Percentiles rank a stretch among this genome's conserved stretches.
These are phyloP conservation scores for Leishmania amazonensis DNA, from an alignment of 208 protist genomes.

Conservation along the genomic window DNA sequence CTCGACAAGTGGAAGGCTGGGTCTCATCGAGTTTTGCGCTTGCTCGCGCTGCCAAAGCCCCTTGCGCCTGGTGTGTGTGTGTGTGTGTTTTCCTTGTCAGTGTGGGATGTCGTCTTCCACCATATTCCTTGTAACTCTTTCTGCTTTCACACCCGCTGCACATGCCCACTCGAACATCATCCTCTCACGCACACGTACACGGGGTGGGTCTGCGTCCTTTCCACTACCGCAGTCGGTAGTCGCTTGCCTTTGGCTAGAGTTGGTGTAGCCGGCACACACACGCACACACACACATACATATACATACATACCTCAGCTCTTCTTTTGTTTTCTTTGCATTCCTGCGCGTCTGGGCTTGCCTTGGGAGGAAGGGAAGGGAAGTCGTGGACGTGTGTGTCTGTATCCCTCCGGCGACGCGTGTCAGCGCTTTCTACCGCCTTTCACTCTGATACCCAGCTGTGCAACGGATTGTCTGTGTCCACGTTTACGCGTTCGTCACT, in stretches of 20 bases:
- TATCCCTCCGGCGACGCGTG: neutral
- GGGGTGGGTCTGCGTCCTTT: neutral
- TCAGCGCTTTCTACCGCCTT: constrained; percentile 5
- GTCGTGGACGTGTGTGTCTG: neutral
- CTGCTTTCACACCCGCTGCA: neutral
- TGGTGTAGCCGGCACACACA: constrained; percentile 4
- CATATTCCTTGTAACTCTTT: neutral
- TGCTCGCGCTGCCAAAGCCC: neutral
- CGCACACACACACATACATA: neutral
- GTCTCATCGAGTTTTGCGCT: neutral
- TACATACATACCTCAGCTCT: neutral
- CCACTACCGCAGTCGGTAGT: neutral
- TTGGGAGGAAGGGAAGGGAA: too few species aligned
- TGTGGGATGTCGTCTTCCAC: neutral
- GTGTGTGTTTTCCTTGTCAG: neutral
- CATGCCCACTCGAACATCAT: neutral
- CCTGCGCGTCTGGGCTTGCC: neutral
- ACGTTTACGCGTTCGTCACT: neutral
- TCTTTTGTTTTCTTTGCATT: constrained; percentile 22
- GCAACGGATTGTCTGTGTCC: neutral
- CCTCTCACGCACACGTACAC: neutral
- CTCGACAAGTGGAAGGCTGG: too few species aligned
- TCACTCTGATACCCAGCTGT: neutral
- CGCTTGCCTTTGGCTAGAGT: neutral
- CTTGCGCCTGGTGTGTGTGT: neutral